Evolutionary conservation across 441 rosid genomes (phyloP).

Genomic region (Bocquillonia castaneifolia): DNA sequence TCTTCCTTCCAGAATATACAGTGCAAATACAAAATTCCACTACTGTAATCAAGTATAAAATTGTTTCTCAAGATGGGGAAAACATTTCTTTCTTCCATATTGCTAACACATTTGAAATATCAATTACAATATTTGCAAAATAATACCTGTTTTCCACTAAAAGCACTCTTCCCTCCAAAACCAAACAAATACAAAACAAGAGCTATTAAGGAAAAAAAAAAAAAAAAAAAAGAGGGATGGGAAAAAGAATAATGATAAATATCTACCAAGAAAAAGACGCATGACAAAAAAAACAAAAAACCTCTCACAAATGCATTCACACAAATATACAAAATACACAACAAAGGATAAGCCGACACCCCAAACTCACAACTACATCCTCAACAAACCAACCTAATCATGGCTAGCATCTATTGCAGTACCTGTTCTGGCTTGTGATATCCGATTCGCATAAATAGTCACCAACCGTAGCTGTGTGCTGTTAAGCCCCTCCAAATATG

Average conservation of each 20-base stretch:
- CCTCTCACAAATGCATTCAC: conserved; percentile 37
- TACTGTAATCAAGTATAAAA: background rate
- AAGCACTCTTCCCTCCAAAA: conserved; percentile 29
- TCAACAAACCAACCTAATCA: conserved; percentile 24
- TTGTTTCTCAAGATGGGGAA: background rate
- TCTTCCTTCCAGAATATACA: no score
- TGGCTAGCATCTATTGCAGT: conserved; percentile 51
- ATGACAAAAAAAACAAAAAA: background rate
- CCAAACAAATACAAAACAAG: conserved; percentile 20
- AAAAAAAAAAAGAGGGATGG: background rate
- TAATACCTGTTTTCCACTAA: conserved; percentile 17
- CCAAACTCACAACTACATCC: conserved; percentile 18
- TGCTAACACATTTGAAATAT: conserved; percentile 16
- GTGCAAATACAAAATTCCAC: background rate
- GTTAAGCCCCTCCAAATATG: conserved; percentile 86
- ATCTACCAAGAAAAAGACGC: conserved; percentile 11
- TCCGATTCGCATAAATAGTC: conserved; percentile 92
- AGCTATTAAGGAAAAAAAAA: background rate
- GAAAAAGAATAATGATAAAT: conserved; percentile 3
- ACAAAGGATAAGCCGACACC: conserved; percentile 25
- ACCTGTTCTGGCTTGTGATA: conserved; percentile 92
- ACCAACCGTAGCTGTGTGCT: conserved; percentile 88
- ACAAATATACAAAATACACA: conserved; percentile 50
- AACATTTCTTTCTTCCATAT: conserved; percentile 22
- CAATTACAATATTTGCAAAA: conserved; percentile 33